Conservation (phyloP, 169 alveolate species). For the Plasmodium vivax region DNA sequence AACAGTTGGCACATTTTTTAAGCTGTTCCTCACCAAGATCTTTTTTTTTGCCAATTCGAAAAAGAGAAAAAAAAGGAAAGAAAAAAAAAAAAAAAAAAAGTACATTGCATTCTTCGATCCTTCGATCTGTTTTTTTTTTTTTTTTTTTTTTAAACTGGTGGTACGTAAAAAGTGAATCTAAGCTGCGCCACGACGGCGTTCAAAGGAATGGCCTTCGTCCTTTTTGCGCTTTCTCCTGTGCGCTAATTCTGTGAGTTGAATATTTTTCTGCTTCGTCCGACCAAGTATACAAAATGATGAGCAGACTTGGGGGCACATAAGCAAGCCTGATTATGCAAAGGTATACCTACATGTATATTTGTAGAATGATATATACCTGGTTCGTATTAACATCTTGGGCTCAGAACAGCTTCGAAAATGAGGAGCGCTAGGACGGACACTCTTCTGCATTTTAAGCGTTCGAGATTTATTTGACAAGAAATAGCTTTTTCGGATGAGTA, state of each 20-base stretch:
- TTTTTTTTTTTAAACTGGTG: background rate
- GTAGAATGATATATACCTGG: background rate
- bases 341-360: background rate
- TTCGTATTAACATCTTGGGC: background rate
- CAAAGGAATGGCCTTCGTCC: background rate
- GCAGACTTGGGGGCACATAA: background rate
- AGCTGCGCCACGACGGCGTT: background rate
- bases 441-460: background rate
- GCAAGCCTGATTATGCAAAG: background rate
- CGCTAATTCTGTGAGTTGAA: background rate
- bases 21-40: background rate
- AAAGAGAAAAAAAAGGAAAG: background rate
- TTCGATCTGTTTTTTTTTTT: background rate
- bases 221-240: background rate
- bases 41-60: background rate
- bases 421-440: background rate
- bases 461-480: background rate
- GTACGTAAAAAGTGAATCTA: background rate
- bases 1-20: background rate
- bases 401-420: background rate
- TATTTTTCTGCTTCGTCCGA: background rate
- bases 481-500: background rate
- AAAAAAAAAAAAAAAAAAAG: background rate
- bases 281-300: background rate
- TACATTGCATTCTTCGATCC: background rate